A percentile compares a stretch with the other conserved stretches of the same genome.
phyloP scores from a whole-genome alignment of 83 land plant genomes.

The Diphasiastrum complanatum region DNA sequence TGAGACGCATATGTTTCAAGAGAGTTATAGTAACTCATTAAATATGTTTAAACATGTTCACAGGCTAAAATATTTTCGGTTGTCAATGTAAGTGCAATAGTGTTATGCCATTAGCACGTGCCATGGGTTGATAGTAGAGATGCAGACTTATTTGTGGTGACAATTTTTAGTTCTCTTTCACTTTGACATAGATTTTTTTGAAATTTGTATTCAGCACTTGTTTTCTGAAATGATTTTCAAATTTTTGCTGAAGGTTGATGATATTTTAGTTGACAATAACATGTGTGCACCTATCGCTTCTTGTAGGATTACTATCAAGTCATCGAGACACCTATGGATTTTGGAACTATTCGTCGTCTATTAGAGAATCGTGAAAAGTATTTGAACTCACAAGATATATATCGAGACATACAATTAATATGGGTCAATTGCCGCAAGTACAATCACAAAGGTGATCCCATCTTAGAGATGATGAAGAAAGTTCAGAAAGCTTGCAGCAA shows the following conservation, averaged over 20 bases:
- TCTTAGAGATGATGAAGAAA: conserved; percentile 65
- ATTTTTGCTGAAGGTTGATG: not conserved
- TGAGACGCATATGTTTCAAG: too few relatives aligned
- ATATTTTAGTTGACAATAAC: not conserved
- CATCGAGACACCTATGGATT: conserved; percentile 93
- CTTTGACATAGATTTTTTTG: not conserved
- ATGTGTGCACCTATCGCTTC: not conserved
- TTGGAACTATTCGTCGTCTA: conserved; percentile 71
- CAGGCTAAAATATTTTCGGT: too few relatives aligned
- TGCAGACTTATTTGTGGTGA: too few relatives aligned
- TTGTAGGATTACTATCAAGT: conserved; percentile 80
- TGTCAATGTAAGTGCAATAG: too few relatives aligned
- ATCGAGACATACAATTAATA: conserved; percentile 69
- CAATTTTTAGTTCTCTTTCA: not conserved
- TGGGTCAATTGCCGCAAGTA: conserved; percentile 86
- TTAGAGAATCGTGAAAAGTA: conserved; percentile 67
- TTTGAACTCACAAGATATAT: conserved; percentile 65
- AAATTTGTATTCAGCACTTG: not conserved
- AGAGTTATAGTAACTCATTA: too few relatives aligned
- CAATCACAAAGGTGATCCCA: conserved; percentile 88
- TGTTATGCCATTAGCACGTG: too few relatives aligned
- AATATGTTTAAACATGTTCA: too few relatives aligned
- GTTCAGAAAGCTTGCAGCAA: conserved; percentile 82
- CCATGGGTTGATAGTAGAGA: too few relatives aligned
- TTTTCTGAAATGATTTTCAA: not conserved